Percentiles rank a stretch among this genome's conserved stretches.
These are phyloP conservation scores for Ceratocystis cubensis DNA, from an alignment of 2,329 filamentous ascomycete species.

Conservation along the genomic window DNA sequence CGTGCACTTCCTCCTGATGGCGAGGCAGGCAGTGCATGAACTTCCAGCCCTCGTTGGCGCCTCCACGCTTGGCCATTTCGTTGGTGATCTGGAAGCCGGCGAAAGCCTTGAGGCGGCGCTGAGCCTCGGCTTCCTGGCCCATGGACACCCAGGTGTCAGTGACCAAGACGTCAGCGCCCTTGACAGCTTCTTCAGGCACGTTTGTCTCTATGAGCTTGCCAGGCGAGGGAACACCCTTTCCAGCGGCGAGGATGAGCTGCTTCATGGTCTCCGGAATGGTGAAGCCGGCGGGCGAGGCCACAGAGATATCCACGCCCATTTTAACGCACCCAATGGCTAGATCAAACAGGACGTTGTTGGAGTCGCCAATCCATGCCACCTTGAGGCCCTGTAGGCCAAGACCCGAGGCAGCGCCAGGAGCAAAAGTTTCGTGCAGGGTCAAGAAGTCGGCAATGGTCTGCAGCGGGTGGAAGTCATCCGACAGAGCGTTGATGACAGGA, in stretches of 20 bases:
- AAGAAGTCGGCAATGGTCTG: constrained; percentile 91
- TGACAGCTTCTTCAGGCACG: constrained; percentile 72
- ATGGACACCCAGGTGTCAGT: constrained; percentile 98
- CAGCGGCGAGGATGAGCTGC: constrained; percentile 54
- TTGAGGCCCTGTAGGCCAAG: constrained; percentile 73
- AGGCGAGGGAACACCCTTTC: constrained; percentile 41
- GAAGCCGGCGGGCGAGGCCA: constrained; percentile 78
- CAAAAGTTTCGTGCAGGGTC: constrained; percentile 70
- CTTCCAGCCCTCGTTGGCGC: constrained; percentile 80
- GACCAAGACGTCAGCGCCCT: constrained; percentile 75
- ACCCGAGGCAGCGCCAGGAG: constrained; percentile 26
- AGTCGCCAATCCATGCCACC: constrained; percentile 90
- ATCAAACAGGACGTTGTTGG: constrained; percentile 94
- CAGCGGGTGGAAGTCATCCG: constrained; percentile 82
- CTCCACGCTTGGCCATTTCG: constrained; percentile 69
- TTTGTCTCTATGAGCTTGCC: constrained; percentile 64
- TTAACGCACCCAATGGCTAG: constrained; percentile 79
- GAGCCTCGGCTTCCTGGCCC: constrained; percentile 82
- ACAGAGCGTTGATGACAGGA: constrained; percentile 77
- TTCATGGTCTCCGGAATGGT: constrained; percentile 66
- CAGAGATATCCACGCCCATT: constrained; percentile 71
- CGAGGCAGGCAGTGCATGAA: constrained; percentile 98
- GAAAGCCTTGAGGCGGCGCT: constrained; percentile 68
- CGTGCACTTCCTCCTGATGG: constrained; percentile 82
- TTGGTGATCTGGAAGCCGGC: constrained; percentile 83